A percentile compares a stretch with the other conserved stretches of the same genome.
Evolutionary conservation across 805 yeast genomes (phyloP).

Genomic region (Nakazawaea populi): DNA sequence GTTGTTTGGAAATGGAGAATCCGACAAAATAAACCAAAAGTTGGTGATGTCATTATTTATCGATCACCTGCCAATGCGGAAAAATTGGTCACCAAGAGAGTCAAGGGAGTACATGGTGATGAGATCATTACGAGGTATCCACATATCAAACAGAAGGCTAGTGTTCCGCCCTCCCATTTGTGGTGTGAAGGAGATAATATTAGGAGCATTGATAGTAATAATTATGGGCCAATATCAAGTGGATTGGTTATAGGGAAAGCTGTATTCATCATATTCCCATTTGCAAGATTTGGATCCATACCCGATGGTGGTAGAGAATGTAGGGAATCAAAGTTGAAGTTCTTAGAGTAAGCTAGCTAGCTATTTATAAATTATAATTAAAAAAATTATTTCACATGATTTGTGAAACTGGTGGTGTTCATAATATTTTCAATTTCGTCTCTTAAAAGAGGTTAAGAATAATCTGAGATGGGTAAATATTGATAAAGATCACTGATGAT

Average conservation of each 20-base stretch:
- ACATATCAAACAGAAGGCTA: slow-evolving; percentile 57
- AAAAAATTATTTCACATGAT: too few relatives aligned
- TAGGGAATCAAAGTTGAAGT: slow-evolving; percentile 21
- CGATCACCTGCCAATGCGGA: slow-evolving; percentile 80
- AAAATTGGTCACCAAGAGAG: slow-evolving; percentile 69
- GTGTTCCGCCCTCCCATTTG: slow-evolving; percentile 71
- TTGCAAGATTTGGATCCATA: slow-evolving; percentile 44
- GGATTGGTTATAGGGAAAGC: slow-evolving; percentile 81
- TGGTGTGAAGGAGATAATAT: slow-evolving; percentile 96
- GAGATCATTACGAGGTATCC: slow-evolving; percentile 53
- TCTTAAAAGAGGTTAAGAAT: too few relatives aligned
- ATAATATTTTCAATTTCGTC: too few relatives aligned
- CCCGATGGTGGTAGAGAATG: slow-evolving; percentile 50
- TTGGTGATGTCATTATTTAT: slow-evolving; percentile 72
- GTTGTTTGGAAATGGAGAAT: slow-evolving; percentile 61
- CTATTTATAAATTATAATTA: neutral
- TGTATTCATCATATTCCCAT: slow-evolving; percentile 64
- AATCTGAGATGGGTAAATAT: too few relatives aligned
- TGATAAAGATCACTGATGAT: too few relatives aligned
- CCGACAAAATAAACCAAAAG: slow-evolving; percentile 33
- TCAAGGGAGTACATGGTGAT: slow-evolving; percentile 75
- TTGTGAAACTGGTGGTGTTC: too few relatives aligned
- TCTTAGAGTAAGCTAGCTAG: neutral
- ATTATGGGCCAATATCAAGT: slow-evolving; percentile 81
- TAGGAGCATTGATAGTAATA: slow-evolving; percentile 80